Percentiles rank a stretch among this genome's conserved stretches.
Conservation (phyloP, 768 basidiomycete species). For the Tricholoma hemisulphureum region DNA sequence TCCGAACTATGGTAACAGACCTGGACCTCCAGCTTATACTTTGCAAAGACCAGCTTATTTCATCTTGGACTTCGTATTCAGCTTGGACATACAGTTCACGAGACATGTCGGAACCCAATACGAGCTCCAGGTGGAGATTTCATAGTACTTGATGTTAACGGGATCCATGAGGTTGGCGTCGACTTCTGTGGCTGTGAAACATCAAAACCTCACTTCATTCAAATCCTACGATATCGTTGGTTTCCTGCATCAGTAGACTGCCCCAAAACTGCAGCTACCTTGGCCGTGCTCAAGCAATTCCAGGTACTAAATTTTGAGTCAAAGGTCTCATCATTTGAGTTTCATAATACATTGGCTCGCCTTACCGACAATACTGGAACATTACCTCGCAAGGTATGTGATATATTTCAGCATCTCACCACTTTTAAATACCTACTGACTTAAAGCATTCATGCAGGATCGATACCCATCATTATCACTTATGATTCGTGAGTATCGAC, state of each 20-base stretch:
- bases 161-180: not conserved
- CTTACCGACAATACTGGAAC: constrained; percentile 15
- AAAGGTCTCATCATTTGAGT: constrained; percentile 12
- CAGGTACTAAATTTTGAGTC: constrained; percentile 12
- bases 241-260: constrained; percentile 8
- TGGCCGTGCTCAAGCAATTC: constrained; percentile 4
- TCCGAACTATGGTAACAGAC: not conserved
- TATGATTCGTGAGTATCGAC: constrained; percentile 20
- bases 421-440: constrained; percentile 8
- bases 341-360: constrained; percentile 6
- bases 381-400: not conserved
- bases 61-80: not conserved
- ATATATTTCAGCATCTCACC: not conserved
- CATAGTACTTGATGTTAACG: not conserved
- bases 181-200: constrained; percentile 11
- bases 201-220: constrained; percentile 6
- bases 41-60: constrained; percentile 12
- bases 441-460: constrained; percentile 12
- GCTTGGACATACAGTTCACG: not conserved
- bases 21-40: constrained; percentile 1
- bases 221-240: constrained; percentile 6
- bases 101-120: not conserved
- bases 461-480: constrained; percentile 19
- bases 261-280: constrained; percentile 12
- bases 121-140: not conserved